Evolutionary conservation across 352 stramenopile genomes (phyloP), one percentile per base, ranked within the genome.

Genomic region (Phytophthora sp.): DNA sequence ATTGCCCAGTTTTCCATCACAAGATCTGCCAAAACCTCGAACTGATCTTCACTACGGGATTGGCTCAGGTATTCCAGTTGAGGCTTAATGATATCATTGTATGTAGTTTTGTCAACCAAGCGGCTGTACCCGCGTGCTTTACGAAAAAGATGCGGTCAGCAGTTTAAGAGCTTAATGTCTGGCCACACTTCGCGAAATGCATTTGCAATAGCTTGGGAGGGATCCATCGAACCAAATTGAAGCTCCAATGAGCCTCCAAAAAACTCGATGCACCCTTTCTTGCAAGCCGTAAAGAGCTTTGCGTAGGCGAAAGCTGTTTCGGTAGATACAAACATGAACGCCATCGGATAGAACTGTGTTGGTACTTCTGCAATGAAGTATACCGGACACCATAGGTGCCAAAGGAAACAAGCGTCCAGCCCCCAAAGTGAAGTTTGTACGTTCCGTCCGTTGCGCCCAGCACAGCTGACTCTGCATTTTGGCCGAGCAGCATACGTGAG

Each of bases 151-250:
- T 63, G 43, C 8, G 26, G 34, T 24, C 54, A 63, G 28, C 44
- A 51, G 10, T 55, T 50, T 12, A 55, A 27, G 2, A 63, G 28
- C 15, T 55, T 39, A 23, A 57, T 62, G 1, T 54, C 43, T 3
- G 55, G 35, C 44, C 45, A 64, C 0, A 52, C 38, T 21, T 44
- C 5, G 0, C 18, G 34, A 32, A 64, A 64, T 15, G 37, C 55
- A 13, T 62, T 54, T 18, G 43, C 43, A 37, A 62, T 55, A 15
- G 26, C 5, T 2, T n/a, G 12, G 17, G 21, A 53, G 21, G 39
- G 42, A 31, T 54, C 54, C 32, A 62, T 20, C 26, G 21, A 46
- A 5, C 54, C 54, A 32, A 31, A 62, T 18, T 39, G 20, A 13
- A 54, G 3, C 7, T 62, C 32, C 17, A 63, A 12, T 2, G 9